Percentiles rank a stretch among this genome's conserved stretches.
phyloP scores from a whole-genome alignment of 2,329 filamentous ascomycete species.

The Microdochium bolleyi region DNA sequence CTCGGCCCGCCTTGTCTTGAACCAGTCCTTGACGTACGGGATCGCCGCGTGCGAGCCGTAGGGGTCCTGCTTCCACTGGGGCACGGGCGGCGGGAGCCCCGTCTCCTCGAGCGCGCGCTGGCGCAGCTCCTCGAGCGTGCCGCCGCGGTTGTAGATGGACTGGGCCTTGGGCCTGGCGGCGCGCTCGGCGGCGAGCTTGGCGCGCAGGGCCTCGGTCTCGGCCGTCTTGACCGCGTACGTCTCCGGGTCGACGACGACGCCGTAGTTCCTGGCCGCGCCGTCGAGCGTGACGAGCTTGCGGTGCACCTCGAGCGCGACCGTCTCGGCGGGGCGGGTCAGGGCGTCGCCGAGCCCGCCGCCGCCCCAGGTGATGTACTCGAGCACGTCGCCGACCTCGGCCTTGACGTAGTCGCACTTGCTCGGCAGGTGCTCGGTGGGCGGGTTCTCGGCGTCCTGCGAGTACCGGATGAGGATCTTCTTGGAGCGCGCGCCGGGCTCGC shows the following conservation, averaged over 20 bases:
- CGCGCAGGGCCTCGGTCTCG: slow-evolving; percentile 25
- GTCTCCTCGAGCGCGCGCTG: slow-evolving; percentile 29
- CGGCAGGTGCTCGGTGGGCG: slow-evolving; percentile 24
- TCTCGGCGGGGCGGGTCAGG: slow-evolving; percentile 29
- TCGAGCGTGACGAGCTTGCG: slow-evolving; percentile 31
- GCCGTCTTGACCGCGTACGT: slow-evolving; percentile 24
- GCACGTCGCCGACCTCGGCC: slow-evolving; percentile 34
- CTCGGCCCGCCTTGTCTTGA: slow-evolving; percentile 22
- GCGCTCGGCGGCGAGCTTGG: slow-evolving; percentile 18
- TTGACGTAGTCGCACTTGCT: slow-evolving; percentile 39
- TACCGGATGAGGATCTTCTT: slow-evolving; percentile 32
- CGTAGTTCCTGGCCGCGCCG: slow-evolving; percentile 33
- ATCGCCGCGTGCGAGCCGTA: slow-evolving; percentile 36
- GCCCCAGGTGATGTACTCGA: slow-evolving; percentile 42
- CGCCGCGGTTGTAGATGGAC: slow-evolving; percentile 32
- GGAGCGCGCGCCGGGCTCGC: slow-evolving; percentile 32
- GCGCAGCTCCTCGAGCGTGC: slow-evolving; percentile 27
- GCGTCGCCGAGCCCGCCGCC: slow-evolving; percentile 39
- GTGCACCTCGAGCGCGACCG: slow-evolving; percentile 36
- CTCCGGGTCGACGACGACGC: slow-evolving; percentile 29
- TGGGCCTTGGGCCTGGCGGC: slow-evolving; percentile 4
- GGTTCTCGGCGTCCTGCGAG: slow-evolving; percentile 21
- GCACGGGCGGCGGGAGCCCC: slow-evolving; percentile 27
- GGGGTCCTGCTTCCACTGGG: slow-evolving; percentile 32
- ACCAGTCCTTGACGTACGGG: slow-evolving; percentile 35